phyloP scores from a whole-genome alignment of 129 eudicot species.

The Apium graveolens region DNA sequence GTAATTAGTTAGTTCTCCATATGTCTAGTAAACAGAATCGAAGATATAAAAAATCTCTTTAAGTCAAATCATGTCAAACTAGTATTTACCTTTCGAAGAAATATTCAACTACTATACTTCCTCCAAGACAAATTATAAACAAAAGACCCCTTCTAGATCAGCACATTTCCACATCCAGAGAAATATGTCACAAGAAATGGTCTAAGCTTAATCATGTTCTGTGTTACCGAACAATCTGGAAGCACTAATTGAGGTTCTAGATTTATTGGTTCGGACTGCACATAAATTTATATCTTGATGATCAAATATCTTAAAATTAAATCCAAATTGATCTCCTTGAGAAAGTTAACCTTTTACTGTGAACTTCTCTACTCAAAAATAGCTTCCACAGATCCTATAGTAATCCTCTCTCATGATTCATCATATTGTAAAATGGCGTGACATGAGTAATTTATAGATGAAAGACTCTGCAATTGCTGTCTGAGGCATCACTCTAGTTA shows the following conservation, averaged over 20 bases:
- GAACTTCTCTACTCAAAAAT: not conserved
- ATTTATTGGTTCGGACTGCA: not conserved
- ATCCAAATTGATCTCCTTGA: not conserved
- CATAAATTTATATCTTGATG: not conserved
- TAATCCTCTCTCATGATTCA: not conserved
- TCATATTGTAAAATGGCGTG: not conserved
- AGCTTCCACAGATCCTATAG: not conserved
- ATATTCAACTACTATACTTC: not conserved
- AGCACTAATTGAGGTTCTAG: not conserved
- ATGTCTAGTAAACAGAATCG: not conserved
- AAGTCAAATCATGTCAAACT: constrained; percentile 1
- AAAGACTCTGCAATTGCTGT: not conserved
- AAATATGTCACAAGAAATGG: not conserved
- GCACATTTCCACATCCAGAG: not conserved
- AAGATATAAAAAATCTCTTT: not conserved
- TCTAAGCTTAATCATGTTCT: not conserved
- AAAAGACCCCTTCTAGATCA: not conserved
- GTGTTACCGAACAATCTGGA: not conserved
- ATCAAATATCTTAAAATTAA: not conserved
- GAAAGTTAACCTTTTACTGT: not conserved
- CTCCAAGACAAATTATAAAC: not conserved
- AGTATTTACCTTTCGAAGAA: not conserved
- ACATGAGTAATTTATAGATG: not conserved
- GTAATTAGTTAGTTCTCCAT: not conserved
- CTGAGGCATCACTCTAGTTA: not conserved